phyloP scores from a whole-genome alignment of 1,139 yeast genomes.

The Ogataea hybrid region DNA sequence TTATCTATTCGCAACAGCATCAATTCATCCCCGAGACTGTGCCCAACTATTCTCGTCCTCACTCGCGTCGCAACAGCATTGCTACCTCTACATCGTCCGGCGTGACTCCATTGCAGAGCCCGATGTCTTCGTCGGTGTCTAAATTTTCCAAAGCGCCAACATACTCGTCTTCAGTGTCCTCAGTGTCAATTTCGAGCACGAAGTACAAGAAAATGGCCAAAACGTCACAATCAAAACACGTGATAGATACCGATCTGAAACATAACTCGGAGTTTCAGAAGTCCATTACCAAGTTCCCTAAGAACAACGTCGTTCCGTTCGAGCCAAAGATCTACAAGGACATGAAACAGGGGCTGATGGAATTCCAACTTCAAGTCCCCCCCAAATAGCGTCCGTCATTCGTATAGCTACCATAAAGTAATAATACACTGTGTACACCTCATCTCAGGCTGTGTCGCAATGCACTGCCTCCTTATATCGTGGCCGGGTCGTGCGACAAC shows the following conservation, averaged over 20 bases:
- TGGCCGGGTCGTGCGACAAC: not conserved
- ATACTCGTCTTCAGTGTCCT: conserved; percentile 6
- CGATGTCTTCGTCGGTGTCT: conserved; percentile 18
- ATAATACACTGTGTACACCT: not conserved
- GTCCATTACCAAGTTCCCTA: conserved; percentile 31
- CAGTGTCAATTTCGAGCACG: not conserved
- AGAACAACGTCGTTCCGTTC: conserved; percentile 24
- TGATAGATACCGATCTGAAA: conserved; percentile 9
- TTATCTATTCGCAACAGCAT: conserved; percentile 13
- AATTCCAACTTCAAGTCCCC: conserved; percentile 29
- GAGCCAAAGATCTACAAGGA: conserved; percentile 28
- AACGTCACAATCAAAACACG: not conserved
- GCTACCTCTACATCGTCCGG: conserved; percentile 6
- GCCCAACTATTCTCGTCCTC: not conserved
- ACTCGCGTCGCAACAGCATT: conserved; percentile 7
- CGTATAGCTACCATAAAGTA: not conserved
- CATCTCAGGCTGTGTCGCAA: not conserved
- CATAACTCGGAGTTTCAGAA: conserved; percentile 26
- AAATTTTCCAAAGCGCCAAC: conserved; percentile 18
- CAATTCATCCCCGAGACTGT: not conserved
- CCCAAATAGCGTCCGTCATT: conserved; percentile 1
- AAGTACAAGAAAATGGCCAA: conserved; percentile 3
- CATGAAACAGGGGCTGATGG: conserved; percentile 31
- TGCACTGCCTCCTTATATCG: no score
- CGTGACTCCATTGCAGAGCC: conserved; percentile 15